Percentiles rank a stretch among this genome's conserved stretches.
Evolutionary conservation across 805 yeast genomes (phyloP).

Genomic region (Spathaspora boniae): DNA sequence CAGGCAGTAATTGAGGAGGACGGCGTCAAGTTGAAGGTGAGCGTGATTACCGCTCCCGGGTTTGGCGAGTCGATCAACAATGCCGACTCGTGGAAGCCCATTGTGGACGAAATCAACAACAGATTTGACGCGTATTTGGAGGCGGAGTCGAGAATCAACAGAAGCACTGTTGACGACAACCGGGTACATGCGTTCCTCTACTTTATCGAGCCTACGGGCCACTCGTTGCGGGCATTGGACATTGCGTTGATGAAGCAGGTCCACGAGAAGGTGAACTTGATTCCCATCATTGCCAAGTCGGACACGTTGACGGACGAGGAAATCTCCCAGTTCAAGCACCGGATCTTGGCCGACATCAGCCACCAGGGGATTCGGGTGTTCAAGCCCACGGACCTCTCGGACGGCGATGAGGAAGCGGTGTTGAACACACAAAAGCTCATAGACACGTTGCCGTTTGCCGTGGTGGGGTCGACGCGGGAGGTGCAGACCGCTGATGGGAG

Average conservation of each 20-base stretch:
- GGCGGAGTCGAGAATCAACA: slow-evolving; percentile 77
- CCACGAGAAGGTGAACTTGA: slow-evolving; percentile 87
- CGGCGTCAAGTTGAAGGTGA: slow-evolving; percentile 81
- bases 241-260: slow-evolving; percentile 82
- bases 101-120: slow-evolving; percentile 80
- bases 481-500: slow-evolving; percentile 72
- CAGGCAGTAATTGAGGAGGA: slow-evolving; percentile 68
- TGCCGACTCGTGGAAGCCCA: slow-evolving; percentile 76
- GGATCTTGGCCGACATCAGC: slow-evolving; percentile 73
- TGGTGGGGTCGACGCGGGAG: slow-evolving; percentile 81
- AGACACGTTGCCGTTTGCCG: slow-evolving; percentile 83
- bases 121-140: slow-evolving; percentile 89
- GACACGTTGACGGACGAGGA: slow-evolving; percentile 92
- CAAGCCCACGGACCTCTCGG: slow-evolving; percentile 71
- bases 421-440: slow-evolving; percentile 63
- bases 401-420: slow-evolving; percentile 82
- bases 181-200: slow-evolving; percentile 92
- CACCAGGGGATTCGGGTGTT: slow-evolving; percentile 71
- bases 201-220: slow-evolving; percentile 97
- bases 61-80: slow-evolving; percentile 86
- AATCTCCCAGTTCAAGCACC: slow-evolving; percentile 66
- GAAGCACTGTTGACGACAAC: slow-evolving; percentile 68
- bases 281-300: slow-evolving; percentile 92
- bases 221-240: slow-evolving; percentile 84
- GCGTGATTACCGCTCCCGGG: slow-evolving; percentile 88